Evolutionary conservation across 306 rosid genomes (phyloP).

Genomic region (Malus orientalis): DNA sequence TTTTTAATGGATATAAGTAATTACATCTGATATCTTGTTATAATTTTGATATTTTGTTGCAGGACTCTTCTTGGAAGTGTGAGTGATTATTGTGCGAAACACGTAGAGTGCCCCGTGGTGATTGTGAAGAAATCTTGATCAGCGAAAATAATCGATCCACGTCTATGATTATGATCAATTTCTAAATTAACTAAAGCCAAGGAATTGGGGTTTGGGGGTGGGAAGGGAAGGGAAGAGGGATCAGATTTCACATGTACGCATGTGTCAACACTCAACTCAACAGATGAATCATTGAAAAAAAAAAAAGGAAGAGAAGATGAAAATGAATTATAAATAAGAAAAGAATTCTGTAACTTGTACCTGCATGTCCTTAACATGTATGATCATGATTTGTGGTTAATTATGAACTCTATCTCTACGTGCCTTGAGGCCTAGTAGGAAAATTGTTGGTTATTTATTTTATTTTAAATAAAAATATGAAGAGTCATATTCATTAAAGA

Average conservation of each 20-base stretch:
- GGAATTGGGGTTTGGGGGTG: background rate
- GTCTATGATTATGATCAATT: background rate
- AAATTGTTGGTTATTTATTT: no score
- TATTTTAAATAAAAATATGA: no score
- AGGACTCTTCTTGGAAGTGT: conserved; percentile 85
- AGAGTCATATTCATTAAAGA: no score
- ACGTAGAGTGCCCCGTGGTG: conserved; percentile 72
- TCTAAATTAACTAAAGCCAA: background rate
- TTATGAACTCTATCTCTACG: background rate
- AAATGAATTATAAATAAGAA: background rate
- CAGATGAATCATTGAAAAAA: background rate
- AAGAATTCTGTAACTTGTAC: no score
- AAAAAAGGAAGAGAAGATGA: background rate
- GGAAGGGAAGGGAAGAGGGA: background rate
- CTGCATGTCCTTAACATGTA: no score
- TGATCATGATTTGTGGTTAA: background rate
- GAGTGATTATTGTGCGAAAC: conserved; percentile 66
- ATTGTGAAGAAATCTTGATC: conserved; percentile 49
- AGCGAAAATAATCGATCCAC: background rate
- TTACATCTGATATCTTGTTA: no score
- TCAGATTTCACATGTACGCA: background rate
- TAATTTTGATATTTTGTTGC: background rate
- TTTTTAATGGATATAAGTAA: no score
- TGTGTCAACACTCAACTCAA: background rate
- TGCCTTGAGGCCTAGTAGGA: background rate